Evolutionary conservation across 2,329 filamentous ascomycete genomes (phyloP).

Genomic region (Penicillium palitans): DNA sequence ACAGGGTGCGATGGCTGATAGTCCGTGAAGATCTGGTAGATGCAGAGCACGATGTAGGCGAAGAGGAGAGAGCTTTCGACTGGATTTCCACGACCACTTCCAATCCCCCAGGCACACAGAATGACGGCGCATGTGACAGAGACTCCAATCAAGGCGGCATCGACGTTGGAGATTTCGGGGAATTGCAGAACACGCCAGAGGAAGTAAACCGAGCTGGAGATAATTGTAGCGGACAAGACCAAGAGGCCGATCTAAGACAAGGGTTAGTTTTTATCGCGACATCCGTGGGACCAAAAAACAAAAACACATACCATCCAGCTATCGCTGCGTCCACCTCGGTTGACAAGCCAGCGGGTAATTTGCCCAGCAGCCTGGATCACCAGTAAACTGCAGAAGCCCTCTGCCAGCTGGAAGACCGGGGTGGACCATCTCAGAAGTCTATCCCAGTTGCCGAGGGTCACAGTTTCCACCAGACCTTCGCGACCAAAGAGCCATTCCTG

Average conservation of each 20-base stretch:
- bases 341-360: slow-evolving; percentile 92
- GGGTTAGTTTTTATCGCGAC: slow-evolving; percentile 18
- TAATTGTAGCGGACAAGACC: slow-evolving; percentile 83
- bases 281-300: slow-evolving; percentile 18
- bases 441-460: slow-evolving; percentile 85
- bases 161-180: slow-evolving; percentile 86
- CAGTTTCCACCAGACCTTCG: slow-evolving; percentile 75
- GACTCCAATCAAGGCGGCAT: slow-evolving; percentile 88
- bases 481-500: slow-evolving; percentile 86
- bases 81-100: slow-evolving; percentile 88
- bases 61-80: slow-evolving; percentile 94
- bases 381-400: slow-evolving; percentile 93
- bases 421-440: slow-evolving; percentile 85
- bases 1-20: slow-evolving; percentile 78
- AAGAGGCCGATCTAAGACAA: slow-evolving; percentile 74
- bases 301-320: slow-evolving; percentile 83
- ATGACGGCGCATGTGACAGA: slow-evolving; percentile 92
- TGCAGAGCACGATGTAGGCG: slow-evolving; percentile 95
- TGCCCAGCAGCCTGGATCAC: slow-evolving; percentile 95
- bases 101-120: slow-evolving; percentile 89
- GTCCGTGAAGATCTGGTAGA: slow-evolving; percentile 99
- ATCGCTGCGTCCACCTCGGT: slow-evolving; percentile 81
- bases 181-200: slow-evolving; percentile 93
- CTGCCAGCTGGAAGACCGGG: slow-evolving; percentile 88
- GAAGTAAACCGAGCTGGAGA: slow-evolving; percentile 93